phyloP scores from a whole-genome alignment of 352 stramenopile genomes.

The Phytophthora sp. region DNA sequence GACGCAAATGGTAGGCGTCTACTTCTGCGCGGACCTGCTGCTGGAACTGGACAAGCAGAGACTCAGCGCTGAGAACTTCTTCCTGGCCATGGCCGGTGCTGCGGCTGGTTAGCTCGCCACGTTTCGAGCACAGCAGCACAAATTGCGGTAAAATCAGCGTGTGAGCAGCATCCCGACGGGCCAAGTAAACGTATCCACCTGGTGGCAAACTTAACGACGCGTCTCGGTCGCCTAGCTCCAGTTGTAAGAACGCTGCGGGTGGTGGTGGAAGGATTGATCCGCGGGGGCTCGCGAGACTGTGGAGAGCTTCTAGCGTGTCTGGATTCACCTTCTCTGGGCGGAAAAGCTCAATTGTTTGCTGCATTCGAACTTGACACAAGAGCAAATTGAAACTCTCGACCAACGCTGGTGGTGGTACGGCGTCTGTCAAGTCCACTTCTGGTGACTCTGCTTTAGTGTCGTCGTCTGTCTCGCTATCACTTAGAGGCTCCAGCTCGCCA shows the following conservation, averaged over 20 bases:
- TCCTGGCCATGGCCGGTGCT: not conserved
- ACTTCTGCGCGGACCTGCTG: constrained; percentile 35
- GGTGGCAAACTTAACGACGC: constrained; percentile 12
- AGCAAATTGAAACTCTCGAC: constrained; percentile 46
- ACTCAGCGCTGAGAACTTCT: constrained; percentile 7
- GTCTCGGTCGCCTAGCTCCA: constrained; percentile 26
- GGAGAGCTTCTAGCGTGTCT: constrained; percentile 28
- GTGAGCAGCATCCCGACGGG: constrained; percentile 20
- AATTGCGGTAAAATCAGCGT: constrained; percentile 42
- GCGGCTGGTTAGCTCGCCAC: not conserved
- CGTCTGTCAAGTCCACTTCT: constrained; percentile 2
- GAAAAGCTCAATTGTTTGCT: constrained; percentile 43
- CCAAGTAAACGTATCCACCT: constrained; percentile 43
- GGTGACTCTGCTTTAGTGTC: not conserved
- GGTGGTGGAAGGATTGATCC: constrained; percentile 31
- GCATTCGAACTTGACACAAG: constrained; percentile 49
- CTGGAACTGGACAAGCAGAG: constrained; percentile 29
- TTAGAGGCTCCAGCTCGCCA: constrained; percentile 28
- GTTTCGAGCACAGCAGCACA: constrained; percentile 42
- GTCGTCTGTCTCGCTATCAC: constrained; percentile 17
- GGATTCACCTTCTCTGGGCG: constrained; percentile 20
- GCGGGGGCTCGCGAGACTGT: constrained; percentile 24
- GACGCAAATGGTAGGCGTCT: constrained; percentile 32
- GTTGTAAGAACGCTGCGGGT: constrained; percentile 41
- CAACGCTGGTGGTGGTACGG: not conserved